Base-by-base conservation (phyloP, 73 alveolate genomes). In the Stentor roeselii region DNA sequence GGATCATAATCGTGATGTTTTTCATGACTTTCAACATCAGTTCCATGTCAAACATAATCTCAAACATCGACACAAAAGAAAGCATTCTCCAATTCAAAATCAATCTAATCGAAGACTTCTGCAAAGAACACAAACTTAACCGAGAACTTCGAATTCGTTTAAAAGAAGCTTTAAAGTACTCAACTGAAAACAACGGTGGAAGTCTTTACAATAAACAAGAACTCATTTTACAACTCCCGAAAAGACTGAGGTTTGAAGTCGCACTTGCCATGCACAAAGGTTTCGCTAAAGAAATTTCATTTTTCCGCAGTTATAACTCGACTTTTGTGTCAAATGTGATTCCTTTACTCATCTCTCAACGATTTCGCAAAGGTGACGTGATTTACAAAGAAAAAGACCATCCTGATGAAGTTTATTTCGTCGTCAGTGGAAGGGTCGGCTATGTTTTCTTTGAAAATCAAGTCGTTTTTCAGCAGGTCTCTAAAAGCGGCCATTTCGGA, bases 1-100 rank as follows among this genome's bases (percentile, higher is more conserved):
- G 96, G 95, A 93, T 89, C 89, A 83, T 93, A 82, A 59, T 92
- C 14, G 98, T 95, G 0, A 96, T 93, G 6, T 87, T 86, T 14
- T 93, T 93, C 59, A 90, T 91, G 42, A 85, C 96, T 0, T 89
- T 93, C 36, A 89, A 92, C 27, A 93, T 93, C 59, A 94, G 96
- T 60, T 82, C 78, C 50, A 39, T 93, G 60, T 88, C 95, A 2
- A 82, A 83, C 3, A 82, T 92, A 6, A 74, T 89, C 4, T 89
- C 87, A 0, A 76, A 83, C 21, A 60, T 83, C 21, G 92, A 90
- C 60, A 59, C 92, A 3, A 78, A 82, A 84, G 86, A 82, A 3
- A 60, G 36, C 3, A 2, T 32, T 36, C 74, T 91, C 11, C 82
- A 82, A 27, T 78, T 59, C 3, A 91, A 91, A 76, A 59, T 88